A percentile compares a stretch with the other conserved stretches of the same genome.
These are phyloP conservation scores for Aurinia saxatilis DNA, from an alignment of 345 rosid genomes.

Conservation along the genomic window DNA sequence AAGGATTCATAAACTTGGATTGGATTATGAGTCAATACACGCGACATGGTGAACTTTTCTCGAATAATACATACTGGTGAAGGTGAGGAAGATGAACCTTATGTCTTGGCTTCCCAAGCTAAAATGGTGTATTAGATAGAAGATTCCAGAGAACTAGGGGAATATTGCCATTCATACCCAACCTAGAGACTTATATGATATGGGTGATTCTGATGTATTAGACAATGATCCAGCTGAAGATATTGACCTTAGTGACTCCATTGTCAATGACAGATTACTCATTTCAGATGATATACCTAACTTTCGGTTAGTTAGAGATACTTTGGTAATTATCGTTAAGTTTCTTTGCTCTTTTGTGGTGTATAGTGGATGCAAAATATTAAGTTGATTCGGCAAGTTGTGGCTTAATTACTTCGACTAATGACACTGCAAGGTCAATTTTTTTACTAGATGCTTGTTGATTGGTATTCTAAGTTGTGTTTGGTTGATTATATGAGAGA, in stretches of 20 bases:
- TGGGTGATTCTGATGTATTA: neutral
- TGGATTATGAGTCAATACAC: neutral
- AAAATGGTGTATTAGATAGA: neutral
- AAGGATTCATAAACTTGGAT: neutral
- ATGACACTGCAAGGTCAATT: too few species aligned
- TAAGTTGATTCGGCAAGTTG: too few species aligned
- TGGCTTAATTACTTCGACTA: too few species aligned
- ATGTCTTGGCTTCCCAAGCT: neutral
- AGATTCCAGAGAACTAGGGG: neutral
- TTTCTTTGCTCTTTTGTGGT: too few species aligned
- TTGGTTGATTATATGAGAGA: too few species aligned
- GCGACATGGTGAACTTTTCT: neutral
- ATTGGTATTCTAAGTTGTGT: too few species aligned
- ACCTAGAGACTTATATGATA: too few species aligned
- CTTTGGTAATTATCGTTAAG: too few species aligned
- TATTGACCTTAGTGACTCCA: neutral
- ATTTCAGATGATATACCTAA: neutral
- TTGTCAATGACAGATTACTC: neutral
- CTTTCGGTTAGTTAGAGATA: too few species aligned
- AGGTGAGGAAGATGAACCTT: neutral
- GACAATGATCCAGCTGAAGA: neutral
- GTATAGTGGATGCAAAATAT: too few species aligned
- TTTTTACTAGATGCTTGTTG: too few species aligned
- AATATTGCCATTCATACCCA: too few species aligned
- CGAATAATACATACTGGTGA: neutral